A percentile compares a stretch with the other conserved stretches of the same genome.
These are phyloP conservation scores for Cladorrhinum sp. DNA, from an alignment of 2,329 filamentous ascomycete genomes.

Conservation along the genomic window DNA sequence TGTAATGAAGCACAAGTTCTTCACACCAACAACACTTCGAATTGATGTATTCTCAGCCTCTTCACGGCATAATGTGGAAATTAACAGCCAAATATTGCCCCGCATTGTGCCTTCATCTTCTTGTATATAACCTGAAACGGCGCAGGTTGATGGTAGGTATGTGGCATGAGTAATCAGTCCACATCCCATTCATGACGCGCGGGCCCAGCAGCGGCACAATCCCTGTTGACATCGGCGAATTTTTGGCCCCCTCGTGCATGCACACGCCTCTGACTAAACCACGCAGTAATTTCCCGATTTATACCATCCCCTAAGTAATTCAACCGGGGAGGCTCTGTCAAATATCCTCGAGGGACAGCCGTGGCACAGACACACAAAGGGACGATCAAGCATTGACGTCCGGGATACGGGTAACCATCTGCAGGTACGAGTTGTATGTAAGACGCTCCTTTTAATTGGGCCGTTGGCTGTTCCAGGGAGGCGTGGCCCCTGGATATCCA, in stretches of 20 bases:
- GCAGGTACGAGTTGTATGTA: background rate
- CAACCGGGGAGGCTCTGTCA: background rate
- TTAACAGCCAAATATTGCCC: too few species aligned
- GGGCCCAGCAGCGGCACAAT: too few species aligned
- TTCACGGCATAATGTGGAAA: too few species aligned
- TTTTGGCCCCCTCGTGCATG: background rate
- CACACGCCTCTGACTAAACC: background rate
- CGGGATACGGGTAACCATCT: background rate
- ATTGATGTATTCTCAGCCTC: too few species aligned
- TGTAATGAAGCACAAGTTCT: too few species aligned
- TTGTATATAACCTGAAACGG: too few species aligned
- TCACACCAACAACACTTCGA: too few species aligned
- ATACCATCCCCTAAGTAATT: background rate
- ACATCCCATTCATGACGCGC: too few species aligned
- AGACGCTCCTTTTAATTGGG: background rate
- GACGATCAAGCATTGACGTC: background rate
- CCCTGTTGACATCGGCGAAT: background rate
- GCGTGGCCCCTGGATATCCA: background rate
- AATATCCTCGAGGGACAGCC: background rate
- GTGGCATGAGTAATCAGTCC: too few species aligned
- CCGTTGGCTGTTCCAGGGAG: background rate
- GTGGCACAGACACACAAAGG: background rate
- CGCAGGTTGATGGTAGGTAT: too few species aligned
- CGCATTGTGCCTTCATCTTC: too few species aligned
- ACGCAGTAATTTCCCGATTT: background rate